Percentiles rank a stretch among this genome's conserved stretches.
Conservation (phyloP, 768 basidiomycete species). For the Lenzites betulinus region DNA sequence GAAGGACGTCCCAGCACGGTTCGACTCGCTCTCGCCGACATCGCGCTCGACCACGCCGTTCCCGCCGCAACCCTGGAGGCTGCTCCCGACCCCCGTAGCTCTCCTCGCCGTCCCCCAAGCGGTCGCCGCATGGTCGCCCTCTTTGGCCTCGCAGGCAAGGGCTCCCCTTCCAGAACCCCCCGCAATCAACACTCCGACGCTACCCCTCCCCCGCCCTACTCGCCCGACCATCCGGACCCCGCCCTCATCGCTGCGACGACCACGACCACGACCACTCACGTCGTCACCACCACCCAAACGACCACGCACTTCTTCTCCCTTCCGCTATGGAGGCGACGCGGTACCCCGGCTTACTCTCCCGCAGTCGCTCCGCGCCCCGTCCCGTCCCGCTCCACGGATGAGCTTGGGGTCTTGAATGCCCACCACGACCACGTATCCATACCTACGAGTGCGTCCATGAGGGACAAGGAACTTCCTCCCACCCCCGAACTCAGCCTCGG, state of each 20-base stretch:
- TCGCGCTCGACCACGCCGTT: conserved; percentile 6
- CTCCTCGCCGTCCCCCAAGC: conserved; percentile 7
- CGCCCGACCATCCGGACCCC: conserved; percentile 35
- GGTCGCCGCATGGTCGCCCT: conserved; percentile 41
- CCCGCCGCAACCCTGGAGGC: conserved; percentile 14
- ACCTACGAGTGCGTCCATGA: conserved; percentile 9
- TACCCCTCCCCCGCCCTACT: conserved; percentile 40
- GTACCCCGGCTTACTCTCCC: conserved; percentile 34
- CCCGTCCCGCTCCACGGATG: conserved; percentile 29
- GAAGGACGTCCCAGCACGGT: not conserved
- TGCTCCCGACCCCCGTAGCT: conserved; percentile 7
- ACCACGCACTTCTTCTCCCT: conserved; percentile 68
- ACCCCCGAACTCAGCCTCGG: conserved; percentile 27
- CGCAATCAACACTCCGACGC: conserved; percentile 30
- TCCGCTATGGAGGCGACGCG: conserved; percentile 64
- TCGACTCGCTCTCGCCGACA: conserved; percentile 10
- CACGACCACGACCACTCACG: conserved; percentile 53
- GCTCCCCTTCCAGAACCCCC: conserved; percentile 32
- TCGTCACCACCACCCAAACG: conserved; percentile 51
- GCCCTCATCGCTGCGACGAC: conserved; percentile 42
- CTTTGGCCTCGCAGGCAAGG: conserved; percentile 40
- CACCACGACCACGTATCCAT: not conserved
- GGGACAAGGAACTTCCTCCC: conserved; percentile 38
- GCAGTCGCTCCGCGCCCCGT: conserved; percentile 30
- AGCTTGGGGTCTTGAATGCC: conserved; percentile 23